These are phyloP conservation scores for Paramecium tetraurelia DNA, from an alignment of 73 alveolate species.

Conservation along the genomic window DNA sequence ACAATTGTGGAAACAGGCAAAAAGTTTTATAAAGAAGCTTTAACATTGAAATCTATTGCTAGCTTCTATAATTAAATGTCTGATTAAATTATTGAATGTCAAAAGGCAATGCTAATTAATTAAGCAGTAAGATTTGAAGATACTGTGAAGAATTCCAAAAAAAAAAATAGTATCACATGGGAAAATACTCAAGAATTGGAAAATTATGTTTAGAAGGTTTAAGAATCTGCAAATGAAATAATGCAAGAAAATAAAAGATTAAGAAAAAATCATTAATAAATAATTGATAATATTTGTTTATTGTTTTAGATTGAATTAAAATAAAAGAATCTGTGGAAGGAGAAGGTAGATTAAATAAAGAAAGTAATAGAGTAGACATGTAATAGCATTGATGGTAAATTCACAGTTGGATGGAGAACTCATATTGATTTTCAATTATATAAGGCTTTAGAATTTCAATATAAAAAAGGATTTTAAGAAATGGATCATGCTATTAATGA, in stretches of 20 bases:
- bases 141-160: conserved; percentile 75
- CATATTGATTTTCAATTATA: conserved; percentile 93
- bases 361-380: conserved; percentile 82
- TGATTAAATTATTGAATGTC: conserved; percentile 94
- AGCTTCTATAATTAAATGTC: conserved; percentile 96
- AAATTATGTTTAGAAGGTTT: conserved; percentile 86
- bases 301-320: conserved; percentile 88
- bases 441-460: conserved; percentile 96
- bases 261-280: conserved; percentile 88
- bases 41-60: conserved; percentile 88
- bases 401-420: conserved; percentile 86
- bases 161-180: conserved; percentile 85
- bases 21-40: conserved; percentile 95
- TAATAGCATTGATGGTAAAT: conserved; percentile 70
- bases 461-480: conserved; percentile 90
- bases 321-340: conserved; percentile 93
- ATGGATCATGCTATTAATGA: conserved; percentile 77
- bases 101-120: conserved; percentile 91
- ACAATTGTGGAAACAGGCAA: conserved; percentile 86
- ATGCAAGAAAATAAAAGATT: conserved; percentile 93
- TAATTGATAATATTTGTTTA: conserved; percentile 85
- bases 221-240: conserved; percentile 92
- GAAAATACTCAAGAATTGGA: conserved; percentile 86
- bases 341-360: conserved; percentile 83
- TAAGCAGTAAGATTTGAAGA: conserved; percentile 93